Base-by-base conservation (phyloP, 208 protist species). In the Leishmania lainsoni region DNA sequence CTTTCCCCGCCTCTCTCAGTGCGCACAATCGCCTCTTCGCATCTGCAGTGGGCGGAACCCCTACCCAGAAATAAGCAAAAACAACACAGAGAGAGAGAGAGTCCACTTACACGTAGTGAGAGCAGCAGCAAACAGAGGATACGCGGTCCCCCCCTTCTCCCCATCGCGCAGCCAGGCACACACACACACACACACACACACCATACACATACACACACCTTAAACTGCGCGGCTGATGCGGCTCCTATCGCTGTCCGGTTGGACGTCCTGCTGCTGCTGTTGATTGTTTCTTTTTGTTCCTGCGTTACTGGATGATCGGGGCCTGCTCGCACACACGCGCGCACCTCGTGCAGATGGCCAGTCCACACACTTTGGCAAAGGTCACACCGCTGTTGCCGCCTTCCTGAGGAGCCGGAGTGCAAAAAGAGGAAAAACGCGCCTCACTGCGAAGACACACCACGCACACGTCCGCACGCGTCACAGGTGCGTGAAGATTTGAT, bases 401-500 rank as follows among this genome's bases (percentile, higher is more conserved):
- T 6, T n/a, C 58, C 32, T 42, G 10, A 20, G 35, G 16, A 22
- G 39, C 20, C 17, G 3, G 29, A 4, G 14, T 17, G 39, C 4
- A 48, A 16, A 1, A 70, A 74, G 42, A 32, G 3, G 17, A 22
- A 10, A 56, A 56, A 22, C 35, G 48, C 10, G 42, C 68, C 5
- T 5, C 17, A 22, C 68, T 52, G 61, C 32, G 10, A 45, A 58
- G 8, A 42, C 29, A 61, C 71, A 68, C 9, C 68, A 52, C 39
- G 16, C 39, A 51, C 56, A 8, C 56, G 26, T 35, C 42, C 48
- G 48, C 32, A 48, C 12, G 29, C 48, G 39, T 89, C 82, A 87
- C 72, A 93, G 65, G 74, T 90, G 79, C 29, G 70, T 85, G 52
- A 91, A 91, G 45, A 89, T 81, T 39, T 93, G 81, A 78, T 97